Percentiles rank a stretch among this genome's conserved stretches.
These are phyloP conservation scores for Alloteropsis angusta DNA, from an alignment of 202 grass and related monocot species.

Conservation along the genomic window DNA sequence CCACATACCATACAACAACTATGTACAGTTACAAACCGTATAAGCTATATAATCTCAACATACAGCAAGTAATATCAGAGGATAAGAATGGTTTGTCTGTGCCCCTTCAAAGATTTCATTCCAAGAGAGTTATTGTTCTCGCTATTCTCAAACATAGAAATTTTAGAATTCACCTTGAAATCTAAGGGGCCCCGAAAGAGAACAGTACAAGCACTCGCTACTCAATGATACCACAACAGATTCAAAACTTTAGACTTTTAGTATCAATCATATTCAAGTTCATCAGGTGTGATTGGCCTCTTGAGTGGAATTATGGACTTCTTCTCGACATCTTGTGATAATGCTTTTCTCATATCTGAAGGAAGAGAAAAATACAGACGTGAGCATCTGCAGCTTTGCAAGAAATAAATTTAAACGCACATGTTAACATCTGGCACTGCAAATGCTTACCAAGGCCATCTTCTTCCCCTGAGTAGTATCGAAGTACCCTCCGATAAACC, in stretches of 20 bases:
- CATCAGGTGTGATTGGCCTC: conserved; percentile 85
- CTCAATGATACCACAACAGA: not conserved
- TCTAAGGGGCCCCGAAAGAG: too few relatives aligned
- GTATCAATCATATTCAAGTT: conserved; percentile 93
- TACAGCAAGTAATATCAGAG: not conserved
- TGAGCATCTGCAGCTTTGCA: conserved; percentile 8
- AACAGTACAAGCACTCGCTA: not conserved
- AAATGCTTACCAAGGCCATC: conserved; percentile 83
- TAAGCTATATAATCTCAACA: not conserved
- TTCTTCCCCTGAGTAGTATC: conserved; percentile 99
- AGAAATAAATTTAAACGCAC: not conserved
- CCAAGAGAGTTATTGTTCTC: not conserved
- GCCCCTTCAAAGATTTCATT: not conserved
- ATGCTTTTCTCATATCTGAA: conserved; percentile 93
- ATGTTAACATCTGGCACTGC: not conserved
- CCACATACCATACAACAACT: not conserved
- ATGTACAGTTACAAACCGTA: not conserved
- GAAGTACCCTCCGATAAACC: conserved; percentile 85
- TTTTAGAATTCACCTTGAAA: too few relatives aligned
- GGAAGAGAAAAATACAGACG: not conserved
- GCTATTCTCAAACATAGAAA: not conserved
- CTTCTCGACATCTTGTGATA: conserved; percentile 85
- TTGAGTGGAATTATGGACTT: conserved; percentile 93
- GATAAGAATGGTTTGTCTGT: not conserved
- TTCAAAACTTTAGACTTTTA: conserved; percentile 1